phyloP scores from a whole-genome alignment of 1,284 basidiomycete species.

The Amylostereum chailletii region DNA sequence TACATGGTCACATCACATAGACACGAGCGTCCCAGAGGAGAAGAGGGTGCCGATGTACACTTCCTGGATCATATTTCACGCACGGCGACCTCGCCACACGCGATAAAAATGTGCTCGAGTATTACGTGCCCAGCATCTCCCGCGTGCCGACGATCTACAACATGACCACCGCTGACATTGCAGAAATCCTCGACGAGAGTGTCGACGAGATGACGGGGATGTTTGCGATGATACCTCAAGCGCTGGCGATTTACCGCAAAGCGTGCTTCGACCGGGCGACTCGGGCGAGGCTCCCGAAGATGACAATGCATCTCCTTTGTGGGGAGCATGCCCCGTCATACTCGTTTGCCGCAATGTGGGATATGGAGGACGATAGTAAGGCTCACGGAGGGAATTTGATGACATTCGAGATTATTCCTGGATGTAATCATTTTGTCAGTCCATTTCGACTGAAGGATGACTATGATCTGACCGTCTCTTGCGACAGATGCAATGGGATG shows the following conservation, averaged over 20 bases:
- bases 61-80: conserved; percentile 26
- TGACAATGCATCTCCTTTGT: conserved; percentile 13
- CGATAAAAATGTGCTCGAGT: conserved; percentile 14
- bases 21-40: too few species aligned
- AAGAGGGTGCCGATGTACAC: conserved; percentile 9
- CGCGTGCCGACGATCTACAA: conserved; percentile 15
- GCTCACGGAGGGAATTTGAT: conserved; percentile 15
- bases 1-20: too few species aligned
- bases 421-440: conserved; percentile 23
- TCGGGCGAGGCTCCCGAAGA: conserved; percentile 8
- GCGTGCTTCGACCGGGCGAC: conserved; percentile 13
- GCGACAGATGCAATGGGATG: too few species aligned
- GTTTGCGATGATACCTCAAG: not conserved
- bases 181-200: too few species aligned
- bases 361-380: conserved; percentile 17
- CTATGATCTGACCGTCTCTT: too few species aligned
- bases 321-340: conserved; percentile 14
- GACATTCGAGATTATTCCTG: conserved; percentile 15
- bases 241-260: conserved; percentile 13
- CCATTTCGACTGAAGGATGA: too few species aligned
- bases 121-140: conserved; percentile 12
- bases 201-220: too few species aligned
- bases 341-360: conserved; percentile 16
- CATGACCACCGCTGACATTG: not conserved
- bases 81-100: conserved; percentile 23